These are phyloP conservation scores for Nephelium lappaceum DNA, from an alignment of 345 rosid genomes.

Conservation along the genomic window DNA sequence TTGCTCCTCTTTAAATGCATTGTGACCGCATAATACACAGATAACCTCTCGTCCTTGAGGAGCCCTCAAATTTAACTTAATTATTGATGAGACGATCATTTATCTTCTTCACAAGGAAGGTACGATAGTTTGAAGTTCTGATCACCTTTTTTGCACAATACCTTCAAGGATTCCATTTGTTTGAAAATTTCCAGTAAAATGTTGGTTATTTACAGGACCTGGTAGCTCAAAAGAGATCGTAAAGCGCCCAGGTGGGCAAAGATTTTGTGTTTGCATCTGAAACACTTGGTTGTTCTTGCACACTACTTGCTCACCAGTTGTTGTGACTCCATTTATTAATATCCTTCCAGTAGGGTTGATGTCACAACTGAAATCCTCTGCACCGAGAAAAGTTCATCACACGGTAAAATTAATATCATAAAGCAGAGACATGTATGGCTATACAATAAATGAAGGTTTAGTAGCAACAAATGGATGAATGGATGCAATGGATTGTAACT, in stretches of 20 bases:
- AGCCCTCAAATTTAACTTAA: no score
- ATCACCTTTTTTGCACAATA: constrained; percentile 61
- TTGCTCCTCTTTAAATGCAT: no score
- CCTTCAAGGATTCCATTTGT: constrained; percentile 73
- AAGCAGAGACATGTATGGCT: background rate
- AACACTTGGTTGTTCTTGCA: constrained; percentile 60
- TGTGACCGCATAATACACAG: background rate
- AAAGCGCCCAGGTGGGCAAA: constrained; percentile 77
- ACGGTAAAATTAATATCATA: constrained; percentile 1
- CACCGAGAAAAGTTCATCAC: constrained; percentile 24
- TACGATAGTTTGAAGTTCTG: background rate
- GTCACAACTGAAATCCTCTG: constrained; percentile 76
- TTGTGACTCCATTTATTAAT: constrained; percentile 64
- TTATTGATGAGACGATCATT: background rate
- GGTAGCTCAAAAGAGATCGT: constrained; percentile 68
- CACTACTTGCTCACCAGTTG: constrained; percentile 71
- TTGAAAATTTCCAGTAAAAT: constrained; percentile 51
- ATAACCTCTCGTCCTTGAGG: background rate
- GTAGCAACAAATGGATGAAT: background rate
- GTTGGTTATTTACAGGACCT: constrained; percentile 67
- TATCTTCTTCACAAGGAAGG: background rate
- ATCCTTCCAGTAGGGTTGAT: constrained; percentile 64
- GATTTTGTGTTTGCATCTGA: constrained; percentile 67
- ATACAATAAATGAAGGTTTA: background rate
- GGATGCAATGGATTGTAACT: background rate